Conservation (phyloP, 306 rosid species). For the Cucumis sativus region DNA sequence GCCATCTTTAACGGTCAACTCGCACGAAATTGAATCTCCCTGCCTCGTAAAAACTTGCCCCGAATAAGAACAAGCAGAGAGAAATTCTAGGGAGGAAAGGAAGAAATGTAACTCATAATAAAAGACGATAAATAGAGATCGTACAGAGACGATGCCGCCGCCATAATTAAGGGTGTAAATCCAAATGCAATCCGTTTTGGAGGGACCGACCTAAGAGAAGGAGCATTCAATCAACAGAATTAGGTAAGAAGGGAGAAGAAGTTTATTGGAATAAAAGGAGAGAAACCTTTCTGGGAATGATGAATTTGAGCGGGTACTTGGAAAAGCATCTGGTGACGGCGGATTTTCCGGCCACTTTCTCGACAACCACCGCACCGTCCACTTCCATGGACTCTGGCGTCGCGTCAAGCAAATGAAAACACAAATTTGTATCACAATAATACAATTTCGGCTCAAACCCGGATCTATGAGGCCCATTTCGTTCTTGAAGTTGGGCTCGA, state of each 20-base stretch:
- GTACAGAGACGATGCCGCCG: conserved; percentile 89
- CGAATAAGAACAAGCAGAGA: not conserved
- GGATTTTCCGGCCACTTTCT: conserved; percentile 66
- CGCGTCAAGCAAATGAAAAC: not conserved
- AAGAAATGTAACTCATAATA: not conserved
- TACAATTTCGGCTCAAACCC: too few relatives aligned
- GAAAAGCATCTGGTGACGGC: conserved; percentile 55
- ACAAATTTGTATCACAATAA: not conserved
- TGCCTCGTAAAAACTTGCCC: conserved; percentile 12
- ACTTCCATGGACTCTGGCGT: conserved; percentile 12
- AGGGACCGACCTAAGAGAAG: conserved; percentile 57
- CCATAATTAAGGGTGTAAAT: conserved; percentile 74
- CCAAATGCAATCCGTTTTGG: conserved; percentile 72
- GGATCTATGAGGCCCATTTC: too few relatives aligned
- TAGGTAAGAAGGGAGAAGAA: not conserved
- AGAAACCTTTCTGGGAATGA: conserved; percentile 62
- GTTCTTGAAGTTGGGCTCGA: too few relatives aligned
- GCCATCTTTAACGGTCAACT: conserved; percentile 38
- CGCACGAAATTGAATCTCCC: conserved; percentile 73
- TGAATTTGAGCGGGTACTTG: conserved; percentile 78
- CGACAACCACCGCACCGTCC: conserved; percentile 43
- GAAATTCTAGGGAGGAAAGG: not conserved
- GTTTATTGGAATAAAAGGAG: not conserved
- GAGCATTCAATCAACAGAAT: not conserved
- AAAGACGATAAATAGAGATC: conserved; percentile 3